A percentile compares a stretch with the other conserved stretches of the same genome.
These are phyloP conservation scores for Aspergillus sp. DNA, from an alignment of 2,329 filamentous ascomycete species.

Conservation along the genomic window DNA sequence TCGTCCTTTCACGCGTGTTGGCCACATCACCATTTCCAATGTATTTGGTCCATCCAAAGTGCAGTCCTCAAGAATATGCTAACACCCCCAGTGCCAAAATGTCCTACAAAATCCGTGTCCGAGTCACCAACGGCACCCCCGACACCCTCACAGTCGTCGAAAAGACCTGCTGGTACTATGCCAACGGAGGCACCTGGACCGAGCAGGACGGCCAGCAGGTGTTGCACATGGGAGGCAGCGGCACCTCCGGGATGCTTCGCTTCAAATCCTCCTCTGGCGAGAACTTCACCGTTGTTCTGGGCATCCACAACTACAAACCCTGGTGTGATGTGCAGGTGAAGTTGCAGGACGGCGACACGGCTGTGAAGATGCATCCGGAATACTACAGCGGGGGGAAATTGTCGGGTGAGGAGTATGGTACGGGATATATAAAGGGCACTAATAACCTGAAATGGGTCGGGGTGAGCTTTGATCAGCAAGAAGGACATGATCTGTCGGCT, in stretches of 20 bases:
- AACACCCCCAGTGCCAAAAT: not conserved
- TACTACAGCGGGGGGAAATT: not conserved
- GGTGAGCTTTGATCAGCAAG: no score
- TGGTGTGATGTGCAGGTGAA: constrained; percentile 6
- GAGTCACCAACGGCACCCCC: not conserved
- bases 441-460: no score
- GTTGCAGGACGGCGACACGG: not conserved
- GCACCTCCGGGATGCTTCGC: constrained; percentile 6
- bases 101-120: not conserved
- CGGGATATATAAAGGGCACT: no score
- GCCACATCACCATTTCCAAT: no score
- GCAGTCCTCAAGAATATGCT: not conserved
- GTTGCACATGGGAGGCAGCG: constrained; percentile 4
- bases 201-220: constrained; percentile 1
- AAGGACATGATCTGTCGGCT: no score
- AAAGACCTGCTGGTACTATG: constrained; percentile 3
- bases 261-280: constrained; percentile 4
- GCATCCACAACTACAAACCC: constrained; percentile 5
- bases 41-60: no score
- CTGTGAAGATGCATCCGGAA: constrained; percentile 1
- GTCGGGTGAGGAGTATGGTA: no score
- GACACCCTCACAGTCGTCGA: constrained; percentile 6
- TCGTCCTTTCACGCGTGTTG: no score
- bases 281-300: constrained; percentile 4
- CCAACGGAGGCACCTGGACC: constrained; percentile 3